These are phyloP conservation scores for Laetiporus sulphureus DNA, from an alignment of 1,284 basidiomycete species.

Conservation along the genomic window DNA sequence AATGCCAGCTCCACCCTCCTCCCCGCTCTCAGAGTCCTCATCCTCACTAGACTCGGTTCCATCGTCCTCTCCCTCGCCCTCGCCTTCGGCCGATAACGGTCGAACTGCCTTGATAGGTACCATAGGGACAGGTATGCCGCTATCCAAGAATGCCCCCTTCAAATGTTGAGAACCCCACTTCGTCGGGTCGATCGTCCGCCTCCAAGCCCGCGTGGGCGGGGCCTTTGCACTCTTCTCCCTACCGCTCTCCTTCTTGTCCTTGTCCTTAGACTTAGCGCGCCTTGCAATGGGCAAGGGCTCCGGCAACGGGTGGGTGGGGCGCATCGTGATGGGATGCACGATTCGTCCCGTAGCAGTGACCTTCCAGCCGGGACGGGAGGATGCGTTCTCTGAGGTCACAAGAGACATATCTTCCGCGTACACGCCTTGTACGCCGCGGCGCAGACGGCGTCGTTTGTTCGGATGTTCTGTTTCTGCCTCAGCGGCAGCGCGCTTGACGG, in stretches of 20 bases:
- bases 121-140: no score
- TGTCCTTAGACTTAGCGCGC: slow-evolving; percentile 14
- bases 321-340: slow-evolving; percentile 59
- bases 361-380: slow-evolving; percentile 51
- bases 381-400: slow-evolving; percentile 49
- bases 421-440: slow-evolving; percentile 29
- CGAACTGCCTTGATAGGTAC: slow-evolving; percentile 1
- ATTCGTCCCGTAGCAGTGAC: slow-evolving; percentile 60
- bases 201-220: slow-evolving; percentile 40
- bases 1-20: slow-evolving; percentile 2
- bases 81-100: background rate
- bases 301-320: slow-evolving; percentile 54
- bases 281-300: slow-evolving; percentile 20
- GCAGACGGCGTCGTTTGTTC: slow-evolving; percentile 29
- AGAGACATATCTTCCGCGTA: slow-evolving; percentile 56
- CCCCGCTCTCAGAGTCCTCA: slow-evolving; percentile 11
- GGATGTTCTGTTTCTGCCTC: slow-evolving; percentile 18
- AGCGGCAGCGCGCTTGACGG: slow-evolving; percentile 13
- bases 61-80: background rate
- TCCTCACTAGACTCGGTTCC: slow-evolving; percentile 9
- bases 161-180: slow-evolving; percentile 60
- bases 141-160: slow-evolving; percentile 58
- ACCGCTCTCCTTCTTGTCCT: slow-evolving; percentile 9
- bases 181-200: slow-evolving; percentile 58
- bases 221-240: slow-evolving; percentile 18